A percentile compares a stretch with the other conserved stretches of the same genome.
Conservation (phyloP, 2,329 filamentous ascomycete genomes). For the Fusarium algeriense region DNA sequence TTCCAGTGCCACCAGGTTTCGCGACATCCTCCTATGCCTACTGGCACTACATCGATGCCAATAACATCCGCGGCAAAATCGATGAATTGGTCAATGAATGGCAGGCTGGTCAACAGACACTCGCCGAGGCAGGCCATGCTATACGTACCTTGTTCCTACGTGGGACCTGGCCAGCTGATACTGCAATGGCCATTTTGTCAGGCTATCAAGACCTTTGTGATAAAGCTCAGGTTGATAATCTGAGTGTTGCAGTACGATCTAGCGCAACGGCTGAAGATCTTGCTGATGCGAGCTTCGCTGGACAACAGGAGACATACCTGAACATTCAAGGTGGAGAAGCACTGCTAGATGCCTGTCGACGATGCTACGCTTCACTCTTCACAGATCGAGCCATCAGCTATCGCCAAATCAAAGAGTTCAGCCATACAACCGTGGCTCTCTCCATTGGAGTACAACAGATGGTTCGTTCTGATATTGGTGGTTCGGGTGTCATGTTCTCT, state of each 20-base stretch:
- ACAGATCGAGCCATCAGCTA: slow-evolving; percentile 55
- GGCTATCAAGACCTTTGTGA: slow-evolving; percentile 48
- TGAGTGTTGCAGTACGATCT: slow-evolving; percentile 55
- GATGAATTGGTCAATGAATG: slow-evolving; percentile 46
- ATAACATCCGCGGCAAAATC: slow-evolving; percentile 50
- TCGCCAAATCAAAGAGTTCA: slow-evolving; percentile 45
- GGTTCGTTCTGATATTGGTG: slow-evolving; percentile 51
- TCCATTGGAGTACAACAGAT: slow-evolving; percentile 49
- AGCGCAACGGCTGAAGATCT: slow-evolving; percentile 56
- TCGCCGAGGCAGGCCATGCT: slow-evolving; percentile 49
- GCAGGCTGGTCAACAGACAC: slow-evolving; percentile 46
- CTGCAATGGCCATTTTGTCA: slow-evolving; percentile 45
- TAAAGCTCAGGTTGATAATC: slow-evolving; percentile 32
- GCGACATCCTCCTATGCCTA: slow-evolving; percentile 52
- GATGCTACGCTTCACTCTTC: slow-evolving; percentile 56
- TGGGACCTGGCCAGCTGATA: slow-evolving; percentile 49
- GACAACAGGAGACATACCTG: slow-evolving; percentile 54
- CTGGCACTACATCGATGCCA: slow-evolving; percentile 51
- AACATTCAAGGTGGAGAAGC: slow-evolving; percentile 50
- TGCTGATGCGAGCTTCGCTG: slow-evolving; percentile 55
- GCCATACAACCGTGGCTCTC: slow-evolving; percentile 46
- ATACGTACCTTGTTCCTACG: slow-evolving; percentile 49
- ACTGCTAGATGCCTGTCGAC: slow-evolving; percentile 52
- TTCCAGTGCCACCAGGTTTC: slow-evolving; percentile 52
- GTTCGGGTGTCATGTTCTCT: slow-evolving; percentile 56